These are phyloP conservation scores for Globisporangium recalcitrans DNA, from an alignment of 352 stramenopile species.

Conservation along the genomic window DNA sequence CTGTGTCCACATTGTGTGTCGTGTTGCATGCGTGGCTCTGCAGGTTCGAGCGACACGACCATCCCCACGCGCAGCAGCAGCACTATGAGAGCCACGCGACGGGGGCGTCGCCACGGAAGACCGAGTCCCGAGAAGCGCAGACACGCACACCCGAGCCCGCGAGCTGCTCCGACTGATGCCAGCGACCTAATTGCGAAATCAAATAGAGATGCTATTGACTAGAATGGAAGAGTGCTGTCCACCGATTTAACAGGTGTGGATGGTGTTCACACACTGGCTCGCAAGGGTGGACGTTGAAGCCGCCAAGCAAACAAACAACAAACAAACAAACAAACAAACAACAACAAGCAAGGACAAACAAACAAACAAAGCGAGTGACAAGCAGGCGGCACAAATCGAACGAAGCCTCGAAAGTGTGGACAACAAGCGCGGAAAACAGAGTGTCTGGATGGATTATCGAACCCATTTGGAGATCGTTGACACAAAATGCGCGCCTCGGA, in stretches of 20 bases:
- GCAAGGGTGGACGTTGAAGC: background rate
- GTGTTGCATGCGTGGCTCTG: background rate
- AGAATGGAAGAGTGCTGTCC: background rate
- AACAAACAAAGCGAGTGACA: background rate
- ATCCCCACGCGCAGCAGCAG: conserved; percentile 10
- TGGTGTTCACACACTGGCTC: background rate
- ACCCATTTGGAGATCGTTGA: background rate
- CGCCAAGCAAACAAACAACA: background rate
- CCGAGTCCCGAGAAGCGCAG: conserved; percentile 15
- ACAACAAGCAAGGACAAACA: background rate
- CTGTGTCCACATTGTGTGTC: too few relatives aligned
- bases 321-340: background rate
- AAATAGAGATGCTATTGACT: background rate
- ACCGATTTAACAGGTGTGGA: background rate
- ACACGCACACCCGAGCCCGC: conserved; percentile 12
- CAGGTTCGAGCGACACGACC: conserved; percentile 20
- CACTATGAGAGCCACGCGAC: background rate
- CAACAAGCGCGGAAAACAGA: background rate
- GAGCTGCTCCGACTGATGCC: background rate
- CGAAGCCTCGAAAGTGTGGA: background rate
- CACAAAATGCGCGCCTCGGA: background rate
- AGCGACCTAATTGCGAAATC: background rate
- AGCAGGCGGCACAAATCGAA: too few relatives aligned
- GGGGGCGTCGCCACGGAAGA: conserved; percentile 8
- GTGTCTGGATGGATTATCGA: background rate